Base-by-base conservation (phyloP, 2,329 filamentous ascomycete genomes). In the Microsporum audouinii region DNA sequence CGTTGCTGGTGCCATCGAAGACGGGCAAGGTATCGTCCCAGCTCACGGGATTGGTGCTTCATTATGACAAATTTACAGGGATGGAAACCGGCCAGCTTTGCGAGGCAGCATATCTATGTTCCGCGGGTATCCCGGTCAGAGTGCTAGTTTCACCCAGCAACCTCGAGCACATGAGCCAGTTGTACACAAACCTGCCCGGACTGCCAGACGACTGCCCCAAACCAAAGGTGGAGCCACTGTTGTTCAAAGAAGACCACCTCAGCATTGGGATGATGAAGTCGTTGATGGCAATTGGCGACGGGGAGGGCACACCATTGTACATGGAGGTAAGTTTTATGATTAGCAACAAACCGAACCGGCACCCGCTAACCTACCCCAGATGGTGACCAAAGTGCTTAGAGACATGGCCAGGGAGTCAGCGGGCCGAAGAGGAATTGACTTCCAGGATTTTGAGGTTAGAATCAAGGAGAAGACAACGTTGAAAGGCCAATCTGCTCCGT, bases 41-140 rank as follows among this genome's bases (percentile, higher is more conserved):
- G 0, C 71, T 84, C 0, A 75, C 81, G 0, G 81, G 77, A 0
- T 65, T 85, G 0, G 77, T 84, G 0, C 82, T 84, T 59, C 80
- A 83, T 65, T 85, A 80, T 63, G 80, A 81, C 62, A 75, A 75
- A 3, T 78, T 78, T 63, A 79, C 73, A 0, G 66, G 66, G 2
- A 66, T 68, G 53, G 64, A 68, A 2, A 69, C 66, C 14, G 71
- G 69, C 0, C 73, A 76, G 59, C 63, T 74, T 0, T 84, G 82
- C 59, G 83, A 86, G 67, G 82, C 80, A 0, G 81, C 82, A 0
- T 81, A 79, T 62, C 71, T 86, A 0, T 77, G 77, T 38, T 79
- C 80, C 0, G 60, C 70, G 0, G 72, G 72, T 0, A 75, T 83
- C 38, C 73, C 75, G 1, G 79, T 84, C 2, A 73, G 73, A 0